Evolutionary conservation across 2,329 filamentous ascomycete species (phyloP), one percentile per base, ranked within the genome.

Genomic region (Westerdykella aurantiaca): DNA sequence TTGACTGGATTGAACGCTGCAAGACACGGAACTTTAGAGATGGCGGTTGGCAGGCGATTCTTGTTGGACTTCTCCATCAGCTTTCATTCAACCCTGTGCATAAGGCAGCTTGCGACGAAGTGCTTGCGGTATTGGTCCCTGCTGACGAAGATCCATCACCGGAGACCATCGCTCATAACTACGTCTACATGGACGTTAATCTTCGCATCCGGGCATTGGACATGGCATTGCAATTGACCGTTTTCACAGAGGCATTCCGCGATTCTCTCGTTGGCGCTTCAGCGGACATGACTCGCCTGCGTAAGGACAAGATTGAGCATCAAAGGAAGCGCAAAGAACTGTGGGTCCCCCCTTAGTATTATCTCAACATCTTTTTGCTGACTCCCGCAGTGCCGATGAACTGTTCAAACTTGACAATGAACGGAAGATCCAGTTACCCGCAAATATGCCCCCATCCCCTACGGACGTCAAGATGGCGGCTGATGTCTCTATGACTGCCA

Each of bases 281-380:
- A 51, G 87, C 91, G 60, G 86, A 88, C 42, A 96, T 97, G 90
- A 98, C 93, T 1, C 81, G 83, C 43, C 88, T 94, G 60, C 83
- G 93, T 39, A 98, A 98, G 68, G 86, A 94, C 63, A 96, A 95
- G 72, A 95, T 96, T 48, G 88, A 95, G 52, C 85, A 82, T 69
- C 91, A 97, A 69, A 81, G 89, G 52, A 81, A 86, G 55, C 82
- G 86, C 51, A 85, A 83, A 65, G 69, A 72, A 53, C 68, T 74
- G 73, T 79, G 71, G 69, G 77, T 74, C 21, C 5, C 9, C 13
- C 18, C 39, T 11, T 12, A 12, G 22, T n/a, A 22, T 23, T 13
- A 83, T 34, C 6, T 31, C 18, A 14, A 4, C 9, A 18, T 31
- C n/a, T 2, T 9, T 23, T 42, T 21, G 43, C 53, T 47, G 31